phyloP scores from a whole-genome alignment of 1,284 basidiomycete genomes.

The Ustilago tritici region DNA sequence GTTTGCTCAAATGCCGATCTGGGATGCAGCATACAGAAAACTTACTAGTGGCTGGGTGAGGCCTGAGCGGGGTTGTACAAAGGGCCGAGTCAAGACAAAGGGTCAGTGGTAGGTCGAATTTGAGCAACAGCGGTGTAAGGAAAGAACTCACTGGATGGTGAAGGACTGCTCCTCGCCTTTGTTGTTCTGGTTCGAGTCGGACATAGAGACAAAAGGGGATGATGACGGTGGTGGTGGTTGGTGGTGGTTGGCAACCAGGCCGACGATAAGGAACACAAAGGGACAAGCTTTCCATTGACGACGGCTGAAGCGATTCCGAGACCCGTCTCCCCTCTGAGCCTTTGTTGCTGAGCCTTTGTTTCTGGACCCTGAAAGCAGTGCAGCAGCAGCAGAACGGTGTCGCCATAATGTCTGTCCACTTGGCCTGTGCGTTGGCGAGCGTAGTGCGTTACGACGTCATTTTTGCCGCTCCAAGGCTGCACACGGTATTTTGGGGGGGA shows the following conservation, averaged over 20 bases:
- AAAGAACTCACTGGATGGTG: slow-evolving; percentile 49
- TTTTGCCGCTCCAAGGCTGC: background rate
- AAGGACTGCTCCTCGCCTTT: slow-evolving; percentile 56
- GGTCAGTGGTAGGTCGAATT: slow-evolving; percentile 8
- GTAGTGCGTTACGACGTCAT: slow-evolving; percentile 19
- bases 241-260: background rate
- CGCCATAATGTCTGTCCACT: too few relatives aligned
- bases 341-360: too few relatives aligned
- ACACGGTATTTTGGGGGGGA: background rate
- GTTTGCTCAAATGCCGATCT: background rate
- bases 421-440: background rate
- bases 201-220: slow-evolving; percentile 27
- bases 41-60: slow-evolving; percentile 58
- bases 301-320: too few relatives aligned
- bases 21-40: slow-evolving; percentile 9
- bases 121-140: background rate
- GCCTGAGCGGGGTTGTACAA: slow-evolving; percentile 20
- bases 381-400: too few relatives aligned
- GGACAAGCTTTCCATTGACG: too few relatives aligned
- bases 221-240: slow-evolving; percentile 11
- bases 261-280: slow-evolving; percentile 5
- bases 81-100: background rate
- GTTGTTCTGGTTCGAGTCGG: slow-evolving; percentile 47
- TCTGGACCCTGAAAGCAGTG: too few relatives aligned
- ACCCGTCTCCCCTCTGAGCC: too few relatives aligned